Evolutionary conservation across 768 basidiomycete genomes (phyloP).

Genomic region (Postia placenta): DNA sequence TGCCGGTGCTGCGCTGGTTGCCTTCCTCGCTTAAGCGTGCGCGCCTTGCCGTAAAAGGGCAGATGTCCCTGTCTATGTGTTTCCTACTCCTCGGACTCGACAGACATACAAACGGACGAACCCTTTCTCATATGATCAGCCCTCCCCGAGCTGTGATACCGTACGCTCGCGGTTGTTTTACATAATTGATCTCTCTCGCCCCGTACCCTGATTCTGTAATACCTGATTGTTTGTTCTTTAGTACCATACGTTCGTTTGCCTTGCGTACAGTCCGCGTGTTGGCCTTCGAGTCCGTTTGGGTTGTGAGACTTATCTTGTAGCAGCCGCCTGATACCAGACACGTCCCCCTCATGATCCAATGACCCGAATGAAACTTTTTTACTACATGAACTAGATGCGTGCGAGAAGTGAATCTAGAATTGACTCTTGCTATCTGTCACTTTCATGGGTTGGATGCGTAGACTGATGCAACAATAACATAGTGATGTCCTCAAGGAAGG

Average conservation of each 20-base stretch:
- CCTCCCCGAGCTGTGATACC: slow-evolving; percentile 1
- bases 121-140: background rate
- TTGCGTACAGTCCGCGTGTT: background rate
- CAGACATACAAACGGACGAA: background rate
- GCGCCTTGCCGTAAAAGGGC: background rate
- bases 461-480: too few relatives aligned
- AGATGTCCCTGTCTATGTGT: background rate
- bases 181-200: background rate
- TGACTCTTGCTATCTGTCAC: too few relatives aligned
- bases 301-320: background rate
- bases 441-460: too few relatives aligned
- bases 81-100: background rate
- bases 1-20: slow-evolving; percentile 31
- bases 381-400: too few relatives aligned
- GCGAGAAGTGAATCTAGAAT: too few relatives aligned
- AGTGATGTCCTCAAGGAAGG: too few relatives aligned
- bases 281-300: background rate
- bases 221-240: background rate
- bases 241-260: background rate
- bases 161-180: background rate
- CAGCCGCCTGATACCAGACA: slow-evolving; percentile 1
- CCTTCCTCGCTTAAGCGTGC: slow-evolving; percentile 24
- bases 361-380: background rate
- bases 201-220: background rate
- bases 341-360: background rate